These are phyloP conservation scores for Fusarium sororula DNA, from an alignment of 2,329 filamentous ascomycete species.

Conservation along the genomic window DNA sequence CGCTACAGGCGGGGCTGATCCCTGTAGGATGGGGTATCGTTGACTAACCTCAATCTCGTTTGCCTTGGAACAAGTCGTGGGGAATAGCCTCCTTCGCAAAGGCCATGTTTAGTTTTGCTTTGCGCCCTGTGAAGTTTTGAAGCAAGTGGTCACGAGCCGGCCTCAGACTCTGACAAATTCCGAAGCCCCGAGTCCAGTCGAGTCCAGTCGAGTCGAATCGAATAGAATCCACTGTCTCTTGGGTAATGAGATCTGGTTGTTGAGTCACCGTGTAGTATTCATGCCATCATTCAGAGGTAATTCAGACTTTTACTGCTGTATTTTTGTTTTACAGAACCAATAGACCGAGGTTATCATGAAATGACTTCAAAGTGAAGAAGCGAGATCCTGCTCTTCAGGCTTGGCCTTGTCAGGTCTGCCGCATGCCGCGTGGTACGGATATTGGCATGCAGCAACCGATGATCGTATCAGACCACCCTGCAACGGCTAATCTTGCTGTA, in stretches of 20 bases:
- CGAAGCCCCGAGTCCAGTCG: not conserved
- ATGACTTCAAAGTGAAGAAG: too few relatives aligned
- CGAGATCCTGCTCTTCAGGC: constrained; percentile 3
- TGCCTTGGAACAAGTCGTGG: constrained; percentile 34
- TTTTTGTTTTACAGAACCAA: not conserved
- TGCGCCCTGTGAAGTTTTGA: constrained; percentile 28
- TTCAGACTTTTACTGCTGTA: not conserved
- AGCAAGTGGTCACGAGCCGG: constrained; percentile 17
- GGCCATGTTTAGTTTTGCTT: constrained; percentile 24
- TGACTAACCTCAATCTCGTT: constrained; percentile 39
- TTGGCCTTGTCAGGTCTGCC: not conserved
- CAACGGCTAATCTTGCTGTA: constrained; percentile 2
- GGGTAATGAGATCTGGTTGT: constrained; percentile 1
- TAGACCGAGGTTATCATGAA: not conserved
- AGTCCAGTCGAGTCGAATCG: not conserved
- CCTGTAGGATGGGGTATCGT: constrained; percentile 22
- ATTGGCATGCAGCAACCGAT: constrained; percentile 12
- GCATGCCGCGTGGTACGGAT: not conserved
- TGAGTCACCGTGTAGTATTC: constrained; percentile 9
- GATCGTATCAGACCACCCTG: constrained; percentile 23
- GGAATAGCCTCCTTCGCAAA: constrained; percentile 17
- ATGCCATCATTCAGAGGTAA: constrained; percentile 1
- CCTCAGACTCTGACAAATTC: constrained; percentile 2
- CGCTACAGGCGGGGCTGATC: constrained; percentile 6
- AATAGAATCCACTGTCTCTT: constrained; percentile 6